Conservation (phyloP, 2,329 filamentous ascomycete species). For the Colletotrichum melonis region DNA sequence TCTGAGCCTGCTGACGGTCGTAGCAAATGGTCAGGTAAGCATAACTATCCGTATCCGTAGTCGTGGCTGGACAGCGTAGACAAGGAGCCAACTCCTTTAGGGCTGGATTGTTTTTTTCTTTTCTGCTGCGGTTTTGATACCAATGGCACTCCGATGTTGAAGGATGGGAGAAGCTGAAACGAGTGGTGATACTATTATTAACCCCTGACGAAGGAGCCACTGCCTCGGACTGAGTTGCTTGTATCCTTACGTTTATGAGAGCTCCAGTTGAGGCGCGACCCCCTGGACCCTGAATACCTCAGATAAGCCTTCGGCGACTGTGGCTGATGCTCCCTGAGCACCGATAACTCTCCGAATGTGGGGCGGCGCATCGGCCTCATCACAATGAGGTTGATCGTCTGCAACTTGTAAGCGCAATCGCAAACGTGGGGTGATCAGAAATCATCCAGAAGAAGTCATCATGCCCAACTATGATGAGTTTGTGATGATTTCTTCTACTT, state of each 20-base stretch:
- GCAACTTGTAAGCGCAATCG: not conserved
- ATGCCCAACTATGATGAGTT: not conserved
- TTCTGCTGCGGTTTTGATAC: not conserved
- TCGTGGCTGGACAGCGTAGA: not conserved
- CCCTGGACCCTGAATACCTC: not conserved
- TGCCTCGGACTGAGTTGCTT: constrained; percentile 1
- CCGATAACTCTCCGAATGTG: constrained; percentile 1
- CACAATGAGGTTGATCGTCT: not conserved
- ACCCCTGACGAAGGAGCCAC: constrained; percentile 15
- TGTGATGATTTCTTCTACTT: not conserved
- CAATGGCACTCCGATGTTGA: not conserved
- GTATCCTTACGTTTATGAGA: not conserved
- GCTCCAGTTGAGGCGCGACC: constrained; percentile 1
- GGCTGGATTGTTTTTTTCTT: too few relatives aligned
- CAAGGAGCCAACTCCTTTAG: not conserved
- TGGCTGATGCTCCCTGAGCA: constrained; percentile 6
- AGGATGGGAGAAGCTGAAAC: constrained; percentile 20
- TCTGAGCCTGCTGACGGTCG: not conserved
- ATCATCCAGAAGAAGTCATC: not conserved
- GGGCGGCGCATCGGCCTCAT: not conserved
- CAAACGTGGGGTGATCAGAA: not conserved
- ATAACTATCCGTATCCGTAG: not conserved
- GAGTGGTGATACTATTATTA: constrained; percentile 18
- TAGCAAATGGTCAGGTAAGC: not conserved
- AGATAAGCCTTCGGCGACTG: not conserved